A percentile compares a stretch with the other conserved stretches of the same genome.
phyloP scores from a whole-genome alignment of 2,329 filamentous ascomycete genomes.

The Tolypocladium ovalisporum region DNA sequence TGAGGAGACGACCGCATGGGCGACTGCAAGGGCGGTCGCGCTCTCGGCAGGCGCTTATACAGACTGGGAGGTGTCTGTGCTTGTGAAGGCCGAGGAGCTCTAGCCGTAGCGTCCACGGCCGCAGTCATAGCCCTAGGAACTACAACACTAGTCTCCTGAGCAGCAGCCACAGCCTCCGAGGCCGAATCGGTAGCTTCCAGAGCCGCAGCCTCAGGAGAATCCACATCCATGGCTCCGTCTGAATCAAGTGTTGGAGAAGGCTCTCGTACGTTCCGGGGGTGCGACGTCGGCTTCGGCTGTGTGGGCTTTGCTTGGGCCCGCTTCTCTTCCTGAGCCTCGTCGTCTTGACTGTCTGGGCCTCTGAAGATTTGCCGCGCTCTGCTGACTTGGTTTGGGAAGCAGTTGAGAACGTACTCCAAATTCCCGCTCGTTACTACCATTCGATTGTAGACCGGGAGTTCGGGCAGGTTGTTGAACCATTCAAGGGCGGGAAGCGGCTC shows the following conservation, averaged over 20 bases:
- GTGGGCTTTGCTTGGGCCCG: not conserved
- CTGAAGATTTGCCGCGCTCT: constrained; percentile 4
- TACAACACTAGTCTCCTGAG: not conserved
- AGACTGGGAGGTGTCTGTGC: not conserved
- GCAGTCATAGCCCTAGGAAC: not conserved
- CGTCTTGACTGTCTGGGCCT: not conserved
- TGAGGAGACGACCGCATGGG: constrained; percentile 6
- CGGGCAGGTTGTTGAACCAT: constrained; percentile 26
- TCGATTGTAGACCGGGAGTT: constrained; percentile 16
- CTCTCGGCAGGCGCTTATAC: not conserved
- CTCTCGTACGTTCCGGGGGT: not conserved
- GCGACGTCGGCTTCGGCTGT: not conserved
- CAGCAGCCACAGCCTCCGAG: not conserved
- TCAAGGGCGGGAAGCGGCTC: constrained; percentile 25
- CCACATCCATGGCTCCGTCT: constrained; percentile 2
- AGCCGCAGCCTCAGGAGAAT: not conserved
- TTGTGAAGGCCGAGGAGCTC: not conserved
- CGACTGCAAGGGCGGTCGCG: not conserved
- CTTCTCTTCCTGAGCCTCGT: not conserved
- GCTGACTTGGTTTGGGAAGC: constrained; percentile 21
- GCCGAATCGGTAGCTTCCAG: not conserved
- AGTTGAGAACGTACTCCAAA: constrained; percentile 20
- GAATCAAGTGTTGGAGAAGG: not conserved
- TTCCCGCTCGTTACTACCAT: constrained; percentile 24
- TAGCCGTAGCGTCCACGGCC: not conserved